Percentiles rank a stretch among this genome's conserved stretches.
phyloP scores from a whole-genome alignment of 345 rosid species.

The Bruguiera sexangula region DNA sequence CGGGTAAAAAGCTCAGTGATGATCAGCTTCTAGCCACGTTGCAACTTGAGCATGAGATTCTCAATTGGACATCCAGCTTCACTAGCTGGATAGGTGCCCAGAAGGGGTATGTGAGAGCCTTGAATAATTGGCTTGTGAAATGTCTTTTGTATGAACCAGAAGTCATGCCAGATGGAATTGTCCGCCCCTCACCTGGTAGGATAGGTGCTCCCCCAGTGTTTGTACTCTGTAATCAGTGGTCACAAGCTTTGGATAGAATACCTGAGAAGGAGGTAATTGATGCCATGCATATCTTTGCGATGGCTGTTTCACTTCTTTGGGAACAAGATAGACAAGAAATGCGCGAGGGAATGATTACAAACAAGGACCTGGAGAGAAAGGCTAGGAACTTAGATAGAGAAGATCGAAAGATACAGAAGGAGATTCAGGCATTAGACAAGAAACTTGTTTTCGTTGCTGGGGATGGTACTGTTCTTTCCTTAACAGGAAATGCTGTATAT shows the following conservation, averaged over 20 bases:
- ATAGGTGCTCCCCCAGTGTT: conserved; percentile 90
- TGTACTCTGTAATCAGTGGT: conserved; percentile 95
- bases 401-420: conserved; percentile 81
- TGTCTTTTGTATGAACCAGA: conserved; percentile 90
- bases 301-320: conserved; percentile 66
- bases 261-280: conserved; percentile 83
- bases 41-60: conserved; percentile 71
- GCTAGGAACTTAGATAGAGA: conserved; percentile 63
- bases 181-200: conserved; percentile 93
- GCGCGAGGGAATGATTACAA: conserved; percentile 43
- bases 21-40: conserved; percentile 63
- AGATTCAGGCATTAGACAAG: conserved; percentile 88
- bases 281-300: conserved; percentile 65
- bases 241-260: conserved; percentile 68
- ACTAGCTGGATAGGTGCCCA: conserved; percentile 78
- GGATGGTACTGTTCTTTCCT: conserved; percentile 30
- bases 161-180: conserved; percentile 78
- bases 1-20: conserved; percentile 56
- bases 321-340: conserved; percentile 68
- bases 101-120: conserved; percentile 64
- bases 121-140: conserved; percentile 81
- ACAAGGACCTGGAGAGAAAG: conserved; percentile 61
- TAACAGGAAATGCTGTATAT: conserved; percentile 49
- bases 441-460: conserved; percentile 52
- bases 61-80: conserved; percentile 70